Conservation (phyloP, 768 basidiomycete species). For the Pleurotus djamor region DNA sequence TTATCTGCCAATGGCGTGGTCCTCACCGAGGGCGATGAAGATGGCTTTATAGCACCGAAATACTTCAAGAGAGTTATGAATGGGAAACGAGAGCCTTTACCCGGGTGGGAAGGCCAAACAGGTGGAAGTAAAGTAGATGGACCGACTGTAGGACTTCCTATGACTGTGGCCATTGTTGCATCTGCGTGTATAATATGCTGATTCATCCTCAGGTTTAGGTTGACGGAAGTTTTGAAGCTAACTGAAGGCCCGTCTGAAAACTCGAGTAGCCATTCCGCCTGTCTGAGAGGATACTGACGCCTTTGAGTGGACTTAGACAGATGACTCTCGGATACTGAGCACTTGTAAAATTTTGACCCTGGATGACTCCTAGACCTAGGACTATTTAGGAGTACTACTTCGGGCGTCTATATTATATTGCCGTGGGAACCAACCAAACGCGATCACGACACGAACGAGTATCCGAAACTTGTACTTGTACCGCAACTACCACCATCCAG, state of each 20-base stretch:
- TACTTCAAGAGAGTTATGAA: slow-evolving; percentile 75
- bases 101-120: slow-evolving; percentile 29
- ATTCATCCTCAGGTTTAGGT: neutral
- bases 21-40: slow-evolving; percentile 73
- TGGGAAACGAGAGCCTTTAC: slow-evolving; percentile 27
- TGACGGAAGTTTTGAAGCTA: neutral
- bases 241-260: neutral
- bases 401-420: too few relatives aligned
- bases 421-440: too few relatives aligned
- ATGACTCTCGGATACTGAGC: too few relatives aligned
- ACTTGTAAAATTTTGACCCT: too few relatives aligned
- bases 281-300: neutral
- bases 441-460: too few relatives aligned
- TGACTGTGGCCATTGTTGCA: neutral
- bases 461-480: too few relatives aligned
- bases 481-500: too few relatives aligned
- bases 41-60: slow-evolving; percentile 55
- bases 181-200: slow-evolving; percentile 2
- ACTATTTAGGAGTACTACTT: too few relatives aligned
- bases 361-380: too few relatives aligned
- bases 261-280: neutral
- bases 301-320: too few relatives aligned
- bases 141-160: neutral
- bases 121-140: neutral
- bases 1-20: slow-evolving; percentile 88